Base-by-base conservation (phyloP, 1,284 basidiomycete genomes). In the Ceratorhiza oryzae-sativae region DNA sequence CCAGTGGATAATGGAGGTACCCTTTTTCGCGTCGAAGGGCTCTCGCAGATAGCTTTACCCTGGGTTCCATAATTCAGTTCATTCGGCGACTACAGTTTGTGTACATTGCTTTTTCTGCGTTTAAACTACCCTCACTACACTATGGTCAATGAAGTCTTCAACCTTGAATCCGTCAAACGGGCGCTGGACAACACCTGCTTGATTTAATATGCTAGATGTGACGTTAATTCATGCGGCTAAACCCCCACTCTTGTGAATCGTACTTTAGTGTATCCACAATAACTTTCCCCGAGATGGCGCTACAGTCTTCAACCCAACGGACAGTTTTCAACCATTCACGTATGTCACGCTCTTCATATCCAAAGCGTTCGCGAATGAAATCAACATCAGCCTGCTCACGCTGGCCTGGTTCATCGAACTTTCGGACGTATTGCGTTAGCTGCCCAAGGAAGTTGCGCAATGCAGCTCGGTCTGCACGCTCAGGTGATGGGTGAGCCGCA, bases 281-380 rank as follows among this genome's bases (percentile, higher is more conserved):
- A 10, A 94, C 88, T 39, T 85, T 81, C 30, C 80, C 81, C 6
- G 89, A 84, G 60, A 95, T 89, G 42, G 82, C 82, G 2, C 83
- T 80, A 74, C 93, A 90, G 77, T 89, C 84, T 5, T 84, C 76
- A 5, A 92, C 88, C 80, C 94, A 96, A 4, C 82, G 84, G 32
- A 95, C 94, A 2, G 89, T 92, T 77, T 86, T 82, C 73, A 95
- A 82, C 94, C 94, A 96, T 49, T 90, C 89, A 81, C 86, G 83
- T 74, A 96, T 87, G 77, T 96, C 94, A 73, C 87, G 85, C 71
- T 90, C 87, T 58, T 88, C 85, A 78, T 98, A 96, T 0, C 90
- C 90, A 77, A 96, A 97, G 71, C 86, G 88, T 20, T 84, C 81
- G 76, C 86, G 85, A 77, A 97, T 91, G 78, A 91, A 97, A 42